Base-by-base conservation (phyloP, 257 asterid genomes). In the Solanum piurae region DNA sequence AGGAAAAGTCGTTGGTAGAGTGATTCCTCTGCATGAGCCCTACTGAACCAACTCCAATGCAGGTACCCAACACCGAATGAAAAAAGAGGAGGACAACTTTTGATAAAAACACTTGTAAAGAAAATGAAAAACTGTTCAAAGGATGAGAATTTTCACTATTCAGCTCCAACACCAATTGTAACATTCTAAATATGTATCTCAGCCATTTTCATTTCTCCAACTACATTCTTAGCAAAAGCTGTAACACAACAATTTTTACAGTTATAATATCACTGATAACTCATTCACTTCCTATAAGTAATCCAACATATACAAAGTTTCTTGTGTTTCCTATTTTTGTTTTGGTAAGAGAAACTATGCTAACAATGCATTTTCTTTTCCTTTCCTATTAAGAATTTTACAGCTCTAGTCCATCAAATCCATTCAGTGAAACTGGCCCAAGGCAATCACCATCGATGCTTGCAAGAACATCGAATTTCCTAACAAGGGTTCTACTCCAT, bases 361-460 rank as follows among this genome's bases (percentile, higher is more conserved):
- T 80, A 18, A 29, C 68, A 49, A 80, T 29, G 85, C 85, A 46
- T 52, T 52, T 52, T 16, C 68, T 49, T 80, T 46, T 46, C 68
- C 29, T 46, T 46, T 46, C 68, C 68, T 80, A 60, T 11, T 52
- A 60, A 52, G 68, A 69, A 27, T 58, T 72, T 90, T 79, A 92
- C 83, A 90, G 74, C 66, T 92, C 98, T 12, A 94, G 40, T 11
- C 93, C 96, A 90, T 94, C 98, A 9, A 86, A 86, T 44, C 97
- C 98, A 71, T 90, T 93, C 87, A 86, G 87, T 18, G 98, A 91
- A 89, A 96, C 87, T 5, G 99, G 98, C 40, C 99, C 99, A 31
- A 96, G 93, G 38, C 91, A 93, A 71, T 93, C 94, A 23, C 89
- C 95, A 3, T 90, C 92, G 12, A 96, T 91, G 68, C 91, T 93